phyloP scores from a whole-genome alignment of 768 basidiomycete genomes.

The Grammothele lineata region DNA sequence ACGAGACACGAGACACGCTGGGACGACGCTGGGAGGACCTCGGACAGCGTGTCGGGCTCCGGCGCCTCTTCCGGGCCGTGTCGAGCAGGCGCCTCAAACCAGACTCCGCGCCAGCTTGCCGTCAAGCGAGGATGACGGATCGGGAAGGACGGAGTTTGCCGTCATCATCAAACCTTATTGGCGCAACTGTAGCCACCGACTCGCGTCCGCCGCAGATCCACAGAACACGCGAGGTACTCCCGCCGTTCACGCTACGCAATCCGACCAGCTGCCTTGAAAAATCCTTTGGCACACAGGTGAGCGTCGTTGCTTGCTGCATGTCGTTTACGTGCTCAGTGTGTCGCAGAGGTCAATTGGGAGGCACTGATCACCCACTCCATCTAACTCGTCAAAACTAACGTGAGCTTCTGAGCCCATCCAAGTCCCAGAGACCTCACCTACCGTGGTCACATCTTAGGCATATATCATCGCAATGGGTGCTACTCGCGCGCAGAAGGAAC shows the following conservation, averaged over 20 bases:
- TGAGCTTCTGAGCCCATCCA: slow-evolving; percentile 1
- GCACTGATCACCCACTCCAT: slow-evolving; percentile 41
- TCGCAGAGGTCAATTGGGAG: slow-evolving; percentile 89
- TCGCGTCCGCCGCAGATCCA: neutral
- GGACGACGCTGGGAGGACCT: no score
- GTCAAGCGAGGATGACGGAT: no score
- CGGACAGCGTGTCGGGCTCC: no score
- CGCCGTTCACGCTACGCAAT: slow-evolving; percentile 5
- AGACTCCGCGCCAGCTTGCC: no score
- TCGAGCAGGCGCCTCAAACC: no score
- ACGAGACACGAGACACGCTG: no score
- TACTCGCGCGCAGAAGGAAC: slow-evolving; percentile 81
- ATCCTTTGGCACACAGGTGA: slow-evolving; percentile 92
- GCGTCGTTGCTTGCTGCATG: no score
- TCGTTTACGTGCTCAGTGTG: no score
- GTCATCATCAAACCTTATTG: slow-evolving; percentile 19
- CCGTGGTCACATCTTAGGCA: no score
- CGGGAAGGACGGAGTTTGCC: neutral
- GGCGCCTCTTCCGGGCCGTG: no score
- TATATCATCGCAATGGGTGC: slow-evolving; percentile 72
- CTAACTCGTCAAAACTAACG: slow-evolving; percentile 7
- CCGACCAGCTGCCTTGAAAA: slow-evolving; percentile 76
- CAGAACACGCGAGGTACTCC: neutral
- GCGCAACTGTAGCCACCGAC: slow-evolving; percentile 23
- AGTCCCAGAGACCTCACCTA: slow-evolving; percentile 5